Evolutionary conservation across 441 rosid species (phyloP).

Genomic region (Mallotus repandus): DNA sequence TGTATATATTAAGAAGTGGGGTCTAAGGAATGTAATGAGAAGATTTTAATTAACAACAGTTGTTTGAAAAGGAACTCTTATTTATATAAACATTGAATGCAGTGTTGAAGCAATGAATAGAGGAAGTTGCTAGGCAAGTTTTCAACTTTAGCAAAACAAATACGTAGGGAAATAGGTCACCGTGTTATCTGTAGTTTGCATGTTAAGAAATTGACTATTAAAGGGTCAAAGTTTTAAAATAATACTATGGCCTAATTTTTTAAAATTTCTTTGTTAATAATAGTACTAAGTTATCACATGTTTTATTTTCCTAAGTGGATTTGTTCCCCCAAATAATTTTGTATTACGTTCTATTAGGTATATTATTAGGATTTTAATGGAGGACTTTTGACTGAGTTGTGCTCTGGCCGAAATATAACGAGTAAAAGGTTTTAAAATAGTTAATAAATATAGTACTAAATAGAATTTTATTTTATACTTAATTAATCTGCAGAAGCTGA

Average conservation of each 20-base stretch:
- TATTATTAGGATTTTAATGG: too few species aligned
- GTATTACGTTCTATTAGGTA: too few species aligned
- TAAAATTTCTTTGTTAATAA: constrained; percentile 1
- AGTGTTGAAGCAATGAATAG: background rate
- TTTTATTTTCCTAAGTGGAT: background rate
- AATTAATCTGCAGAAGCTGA: too few species aligned
- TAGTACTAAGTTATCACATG: too few species aligned
- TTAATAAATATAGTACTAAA: too few species aligned
- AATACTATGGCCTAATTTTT: constrained; percentile 21
- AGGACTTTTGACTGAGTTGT: too few species aligned
- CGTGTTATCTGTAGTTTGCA: constrained; percentile 18
- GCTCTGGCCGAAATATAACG: too few species aligned
- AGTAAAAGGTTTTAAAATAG: too few species aligned
- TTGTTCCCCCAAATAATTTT: too few species aligned
- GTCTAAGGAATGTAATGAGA: background rate
- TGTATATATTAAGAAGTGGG: background rate
- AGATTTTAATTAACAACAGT: background rate
- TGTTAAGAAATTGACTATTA: constrained; percentile 4
- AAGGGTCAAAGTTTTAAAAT: too few species aligned
- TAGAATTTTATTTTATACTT: too few species aligned
- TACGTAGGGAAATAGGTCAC: constrained; percentile 17
- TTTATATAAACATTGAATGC: too few species aligned
- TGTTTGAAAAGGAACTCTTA: background rate
- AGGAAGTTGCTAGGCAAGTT: constrained; percentile 15
- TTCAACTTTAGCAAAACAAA: background rate